Conservation (phyloP, 2,329 filamentous ascomycete genomes). For the Metarhizium anisopliae region DNA sequence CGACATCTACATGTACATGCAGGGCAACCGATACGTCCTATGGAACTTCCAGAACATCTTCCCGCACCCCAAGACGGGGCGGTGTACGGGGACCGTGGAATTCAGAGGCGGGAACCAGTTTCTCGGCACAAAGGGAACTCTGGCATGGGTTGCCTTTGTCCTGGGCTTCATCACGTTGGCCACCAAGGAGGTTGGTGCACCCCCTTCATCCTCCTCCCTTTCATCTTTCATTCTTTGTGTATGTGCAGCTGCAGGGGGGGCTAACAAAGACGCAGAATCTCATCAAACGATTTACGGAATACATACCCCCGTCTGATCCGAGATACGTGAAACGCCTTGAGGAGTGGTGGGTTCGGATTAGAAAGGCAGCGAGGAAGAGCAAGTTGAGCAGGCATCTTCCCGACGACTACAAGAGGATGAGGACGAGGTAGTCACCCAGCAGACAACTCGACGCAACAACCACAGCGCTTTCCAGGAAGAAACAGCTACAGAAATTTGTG, state of each 20-base stretch:
- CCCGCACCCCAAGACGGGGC: conserved; percentile 25
- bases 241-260: background rate
- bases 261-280: conserved; percentile 18
- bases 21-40: conserved; percentile 28
- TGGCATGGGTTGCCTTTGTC: conserved; percentile 30
- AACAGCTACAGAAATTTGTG: background rate
- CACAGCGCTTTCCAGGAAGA: background rate
- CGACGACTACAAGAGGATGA: conserved; percentile 23
- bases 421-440: conserved; percentile 9
- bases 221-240: background rate
- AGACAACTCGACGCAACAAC: too few species aligned
- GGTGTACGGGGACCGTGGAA: conserved; percentile 29
- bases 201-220: background rate
- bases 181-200: conserved; percentile 21
- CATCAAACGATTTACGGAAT: conserved; percentile 18
- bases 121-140: conserved; percentile 25
- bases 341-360: conserved; percentile 26
- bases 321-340: conserved; percentile 19
- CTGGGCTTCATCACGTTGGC: conserved; percentile 28
- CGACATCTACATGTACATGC: conserved; percentile 28
- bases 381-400: conserved; percentile 25
- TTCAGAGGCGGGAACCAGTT: conserved; percentile 31
- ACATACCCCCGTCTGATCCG: conserved; percentile 18
- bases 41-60: conserved; percentile 33
- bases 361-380: conserved; percentile 25